Evolutionary conservation across 768 basidiomycete species (phyloP), one percentile per base, ranked within the genome.

Genomic region (Termitomyces sp.): DNA sequence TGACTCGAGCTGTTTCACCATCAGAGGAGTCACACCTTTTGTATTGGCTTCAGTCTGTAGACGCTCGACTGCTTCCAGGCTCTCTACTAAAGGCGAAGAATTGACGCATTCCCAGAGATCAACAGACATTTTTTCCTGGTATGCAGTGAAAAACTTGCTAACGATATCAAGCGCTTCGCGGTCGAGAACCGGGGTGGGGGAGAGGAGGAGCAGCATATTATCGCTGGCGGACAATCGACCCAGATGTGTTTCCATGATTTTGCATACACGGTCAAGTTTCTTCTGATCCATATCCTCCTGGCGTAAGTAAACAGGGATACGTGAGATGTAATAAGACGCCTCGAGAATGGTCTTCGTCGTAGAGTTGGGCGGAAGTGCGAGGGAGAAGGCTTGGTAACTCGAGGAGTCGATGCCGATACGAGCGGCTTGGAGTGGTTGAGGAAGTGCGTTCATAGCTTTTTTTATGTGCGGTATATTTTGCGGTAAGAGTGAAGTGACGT

Each of bases 401-500:
- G 62, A 51, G 1, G 15, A 15, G 6, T 50, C 58, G 4, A 69
- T 63, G 2, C 72, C 69, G 33, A 93, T 58, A 33, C 80, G 72
- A 0, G 87, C 92, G 49, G 74, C 75, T 2, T 67, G 64, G 3
- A 95, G 77, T 11, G 83, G 72, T 3, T 74, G 72, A 20, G 83
- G 75, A 0, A 84, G 78, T 0, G 77, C 63, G 2, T 71, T 72
- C 36, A 98, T 75, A 4, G 89, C 83, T 4, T 75, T 63, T 24
- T 71, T 69, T 11, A 98, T 75, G 58, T 81, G 72, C 0, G 79
- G 77, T 12, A 97, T 77, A 68, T 95, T 91, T 1, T 73, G 67
- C 2, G 74, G 68, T 45, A 77, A 69, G n/a, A 96, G 68, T 0
- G 93, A 89, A 0, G 94, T 95, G 8, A 86, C 88, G 34, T 80